These are phyloP conservation scores for Kwoniella sp. DNA, from an alignment of 768 basidiomycete species.

Conservation along the genomic window DNA sequence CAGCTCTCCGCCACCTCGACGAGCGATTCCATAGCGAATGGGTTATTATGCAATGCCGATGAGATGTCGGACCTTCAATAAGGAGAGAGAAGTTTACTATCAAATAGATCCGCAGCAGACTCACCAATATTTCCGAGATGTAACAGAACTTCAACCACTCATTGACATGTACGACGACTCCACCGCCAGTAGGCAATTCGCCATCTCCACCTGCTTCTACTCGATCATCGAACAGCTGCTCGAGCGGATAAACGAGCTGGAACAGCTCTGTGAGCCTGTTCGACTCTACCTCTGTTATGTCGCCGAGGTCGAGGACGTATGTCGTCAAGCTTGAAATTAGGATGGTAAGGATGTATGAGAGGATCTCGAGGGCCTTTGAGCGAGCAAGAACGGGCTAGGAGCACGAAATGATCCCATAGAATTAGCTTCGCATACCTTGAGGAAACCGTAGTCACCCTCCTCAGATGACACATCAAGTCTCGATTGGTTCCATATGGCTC, in stretches of 20 bases:
- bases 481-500: background rate
- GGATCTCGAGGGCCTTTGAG: slow-evolving; percentile 69
- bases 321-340: slow-evolving; percentile 69
- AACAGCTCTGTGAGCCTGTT: slow-evolving; percentile 80
- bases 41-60: too few species aligned
- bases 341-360: slow-evolving; percentile 72
- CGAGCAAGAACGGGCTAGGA: slow-evolving; percentile 69
- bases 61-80: too few species aligned
- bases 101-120: slow-evolving; percentile 46
- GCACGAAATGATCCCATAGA: slow-evolving; percentile 15
- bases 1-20: background rate
- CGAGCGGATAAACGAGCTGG: slow-evolving; percentile 73
- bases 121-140: slow-evolving; percentile 82
- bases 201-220: slow-evolving; percentile 3
- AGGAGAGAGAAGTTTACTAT: background rate
- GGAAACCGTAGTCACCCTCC: too few species aligned
- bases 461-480: background rate
- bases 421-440: background rate
- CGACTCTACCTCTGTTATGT: slow-evolving; percentile 87
- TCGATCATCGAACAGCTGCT: slow-evolving; percentile 52
- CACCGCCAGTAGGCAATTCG: slow-evolving; percentile 6
- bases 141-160: slow-evolving; percentile 95
- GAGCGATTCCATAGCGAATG: background rate
- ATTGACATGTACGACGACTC: slow-evolving; percentile 75
- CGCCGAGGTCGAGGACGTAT: slow-evolving; percentile 73